Evolutionary conservation across 805 yeast genomes (phyloP).

Genomic region (Schwanniomyces sp.): DNA sequence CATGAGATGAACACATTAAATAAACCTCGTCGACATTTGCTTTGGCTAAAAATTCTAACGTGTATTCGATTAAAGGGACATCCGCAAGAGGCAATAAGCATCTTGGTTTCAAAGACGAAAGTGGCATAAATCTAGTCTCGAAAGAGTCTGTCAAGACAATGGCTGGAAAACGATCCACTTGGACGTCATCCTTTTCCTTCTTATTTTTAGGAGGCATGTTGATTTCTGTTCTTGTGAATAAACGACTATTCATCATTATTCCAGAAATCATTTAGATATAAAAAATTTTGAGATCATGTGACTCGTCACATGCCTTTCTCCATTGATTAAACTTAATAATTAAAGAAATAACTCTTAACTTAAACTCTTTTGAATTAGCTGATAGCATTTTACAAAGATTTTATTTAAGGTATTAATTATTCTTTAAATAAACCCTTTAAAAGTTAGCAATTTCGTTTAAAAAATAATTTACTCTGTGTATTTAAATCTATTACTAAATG

Average conservation of each 20-base stretch:
- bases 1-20: slow-evolving; percentile 87
- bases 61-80: slow-evolving; percentile 91
- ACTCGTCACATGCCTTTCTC: neutral
- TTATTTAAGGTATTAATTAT: no score
- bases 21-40: slow-evolving; percentile 90
- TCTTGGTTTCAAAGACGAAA: slow-evolving; percentile 82
- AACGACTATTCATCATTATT: neutral
- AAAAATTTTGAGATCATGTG: slow-evolving; percentile 1
- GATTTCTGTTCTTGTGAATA: neutral
- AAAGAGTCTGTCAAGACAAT: slow-evolving; percentile 93
- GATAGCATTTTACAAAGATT: no score
- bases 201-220: slow-evolving; percentile 48
- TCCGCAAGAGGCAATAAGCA: slow-evolving; percentile 91
- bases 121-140: slow-evolving; percentile 89
- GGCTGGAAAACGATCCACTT: slow-evolving; percentile 84
- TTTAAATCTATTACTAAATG: neutral
- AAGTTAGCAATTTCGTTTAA: no score
- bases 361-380: no score
- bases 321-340: no score
- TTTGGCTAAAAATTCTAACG: slow-evolving; percentile 88
- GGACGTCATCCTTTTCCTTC: slow-evolving; percentile 57
- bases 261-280: neutral
- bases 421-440: no score
- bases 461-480: no score
- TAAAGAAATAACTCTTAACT: no score